Evolutionary conservation across 2,329 filamentous ascomycete genomes (phyloP), one percentile per base, ranked within the genome.

Genomic region (Lojkania enalia): DNA sequence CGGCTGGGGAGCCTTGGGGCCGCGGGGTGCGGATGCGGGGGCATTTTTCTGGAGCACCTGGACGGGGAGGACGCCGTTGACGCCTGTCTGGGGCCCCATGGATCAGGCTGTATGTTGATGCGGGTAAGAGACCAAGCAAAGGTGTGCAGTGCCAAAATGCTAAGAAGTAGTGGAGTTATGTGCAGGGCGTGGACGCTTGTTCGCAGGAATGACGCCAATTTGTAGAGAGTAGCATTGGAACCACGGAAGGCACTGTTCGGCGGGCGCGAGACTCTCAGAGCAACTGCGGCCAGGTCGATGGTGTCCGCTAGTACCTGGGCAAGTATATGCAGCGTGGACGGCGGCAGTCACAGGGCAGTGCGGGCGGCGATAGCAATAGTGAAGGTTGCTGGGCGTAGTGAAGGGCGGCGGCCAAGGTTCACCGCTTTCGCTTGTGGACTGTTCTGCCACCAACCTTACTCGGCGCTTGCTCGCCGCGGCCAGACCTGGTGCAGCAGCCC

Each of bases 1-100:
- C 44, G 84, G 79, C 14, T 77, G 69, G 55, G 80, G 78, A 21
- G 64, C 57, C 37, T 67, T 70, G 45, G 66, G 63, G 13, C 64
- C 64, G 39, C 64, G 66, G 44, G 66, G 52, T 2, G 61, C 42
- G 14, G 64, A 60, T 9, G 55, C 42, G 35, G 62, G 55, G 25
- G 58, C 19, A 42, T 62, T 68, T 51, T 70, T 70, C 48, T 71
- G 67, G 35, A 70, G 55, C 23, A 67, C 61, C 4, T 60, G 51
- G 41, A 64, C 65, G 39, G 69, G 68, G 46, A 72, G 57, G 45
- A 72, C 61, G 54, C 69, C 70, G 52, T 71, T 72, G 51, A 61
- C 56, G 41, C 57, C 64, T 3, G 58, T 49, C 35, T 54, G 63
- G 13, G 64, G 64, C 23, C 60, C 56, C 64, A 67, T 69, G 16